These are phyloP conservation scores for Butyriboletus loyo DNA, from an alignment of 768 basidiomycete species.

Conservation along the genomic window DNA sequence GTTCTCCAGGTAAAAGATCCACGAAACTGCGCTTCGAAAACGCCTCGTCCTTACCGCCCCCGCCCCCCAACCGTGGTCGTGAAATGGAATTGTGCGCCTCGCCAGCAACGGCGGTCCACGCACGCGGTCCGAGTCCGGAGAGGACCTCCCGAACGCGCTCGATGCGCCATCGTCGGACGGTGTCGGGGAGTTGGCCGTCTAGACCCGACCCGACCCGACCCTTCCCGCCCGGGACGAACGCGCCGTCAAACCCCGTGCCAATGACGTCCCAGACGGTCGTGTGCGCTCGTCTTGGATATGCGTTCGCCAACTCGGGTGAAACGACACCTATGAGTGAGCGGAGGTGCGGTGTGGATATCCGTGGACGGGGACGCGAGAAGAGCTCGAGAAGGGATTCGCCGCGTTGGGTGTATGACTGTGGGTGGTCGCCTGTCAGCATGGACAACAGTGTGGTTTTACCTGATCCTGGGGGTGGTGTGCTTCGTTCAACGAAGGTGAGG, in stretches of 20 bases:
- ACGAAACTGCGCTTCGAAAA: conserved; percentile 58
- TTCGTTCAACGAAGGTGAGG: neutral
- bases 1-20: conserved; percentile 67
- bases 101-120: conserved; percentile 36
- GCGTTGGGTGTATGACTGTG: conserved; percentile 82
- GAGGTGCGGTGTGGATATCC: conserved; percentile 66
- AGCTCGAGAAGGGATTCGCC: conserved; percentile 45
- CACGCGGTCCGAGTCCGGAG: conserved; percentile 54
- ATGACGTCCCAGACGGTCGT: conserved; percentile 78
- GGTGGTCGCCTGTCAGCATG: conserved; percentile 90
- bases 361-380: conserved; percentile 59
- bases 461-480: conserved; percentile 50
- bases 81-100: too few species aligned
- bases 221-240: conserved; percentile 55
- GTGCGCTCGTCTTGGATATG: conserved; percentile 73
- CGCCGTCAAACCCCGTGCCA: conserved; percentile 87
- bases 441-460: conserved; percentile 95
- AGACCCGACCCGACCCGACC: conserved; percentile 46
- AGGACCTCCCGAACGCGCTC: conserved; percentile 57
- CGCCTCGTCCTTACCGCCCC: conserved; percentile 19
- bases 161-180: conserved; percentile 38
- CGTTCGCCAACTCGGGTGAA: conserved; percentile 87
- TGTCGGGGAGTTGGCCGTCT: conserved; percentile 34
- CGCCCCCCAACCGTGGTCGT: neutral
- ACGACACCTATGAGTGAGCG: conserved; percentile 71